These are phyloP conservation scores for Emericellopsis cladophorae DNA, from an alignment of 2,329 filamentous ascomycete species.

Conservation along the genomic window DNA sequence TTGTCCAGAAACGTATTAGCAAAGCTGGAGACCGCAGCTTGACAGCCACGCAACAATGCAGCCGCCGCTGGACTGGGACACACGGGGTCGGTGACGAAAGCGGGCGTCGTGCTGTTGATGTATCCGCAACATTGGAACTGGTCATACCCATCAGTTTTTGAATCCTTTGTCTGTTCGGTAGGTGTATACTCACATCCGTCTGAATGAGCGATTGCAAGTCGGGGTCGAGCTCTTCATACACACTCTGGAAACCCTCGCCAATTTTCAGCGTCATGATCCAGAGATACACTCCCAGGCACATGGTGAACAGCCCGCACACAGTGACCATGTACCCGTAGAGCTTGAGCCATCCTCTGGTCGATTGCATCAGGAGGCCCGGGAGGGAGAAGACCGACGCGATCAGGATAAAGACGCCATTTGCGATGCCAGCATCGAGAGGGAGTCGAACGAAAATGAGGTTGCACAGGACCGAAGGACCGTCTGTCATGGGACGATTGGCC, in stretches of 20 bases:
- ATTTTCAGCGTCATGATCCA: conserved; percentile 65
- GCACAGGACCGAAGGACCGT: conserved; percentile 35
- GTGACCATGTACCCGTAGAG: conserved; percentile 51
- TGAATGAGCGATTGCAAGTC: conserved; percentile 57
- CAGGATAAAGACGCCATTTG: conserved; percentile 61
- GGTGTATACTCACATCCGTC: conserved; percentile 39
- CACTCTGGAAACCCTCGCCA: conserved; percentile 43
- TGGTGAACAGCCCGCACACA: conserved; percentile 49
- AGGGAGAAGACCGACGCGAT: conserved; percentile 56
- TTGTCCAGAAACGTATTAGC: conserved; percentile 60
- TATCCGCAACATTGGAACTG: conserved; percentile 77
- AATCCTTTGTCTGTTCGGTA: background rate
- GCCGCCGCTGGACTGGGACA: conserved; percentile 62
- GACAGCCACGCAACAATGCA: conserved; percentile 57
- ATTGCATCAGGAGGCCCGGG: conserved; percentile 57
- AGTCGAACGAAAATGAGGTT: conserved; percentile 40
- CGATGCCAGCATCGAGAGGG: conserved; percentile 53
- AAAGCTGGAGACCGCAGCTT: conserved; percentile 53
- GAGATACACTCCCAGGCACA: conserved; percentile 52
- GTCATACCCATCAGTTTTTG: background rate
- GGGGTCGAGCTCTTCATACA: conserved; percentile 47
- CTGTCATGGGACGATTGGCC: conserved; percentile 25
- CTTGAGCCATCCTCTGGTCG: conserved; percentile 57
- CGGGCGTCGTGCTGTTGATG: conserved; percentile 56
- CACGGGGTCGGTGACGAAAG: conserved; percentile 55